Evolutionary conservation across 2,329 filamentous ascomycete genomes (phyloP), one percentile per base, ranked within the genome.

Genomic region (Calonectria pseudoreteaudii): DNA sequence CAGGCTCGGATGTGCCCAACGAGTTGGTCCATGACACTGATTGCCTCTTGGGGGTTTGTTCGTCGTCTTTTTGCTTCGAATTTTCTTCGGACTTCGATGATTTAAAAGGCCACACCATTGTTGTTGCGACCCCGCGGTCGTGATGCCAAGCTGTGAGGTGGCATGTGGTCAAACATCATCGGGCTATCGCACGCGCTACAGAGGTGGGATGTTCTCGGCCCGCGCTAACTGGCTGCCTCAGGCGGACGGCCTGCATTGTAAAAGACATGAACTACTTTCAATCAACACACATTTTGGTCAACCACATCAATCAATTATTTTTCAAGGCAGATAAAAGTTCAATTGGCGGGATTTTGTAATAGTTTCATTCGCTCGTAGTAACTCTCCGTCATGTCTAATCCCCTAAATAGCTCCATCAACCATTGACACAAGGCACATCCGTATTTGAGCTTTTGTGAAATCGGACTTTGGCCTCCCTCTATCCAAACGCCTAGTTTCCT

Each of bases 41-140:
- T 52, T 76, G 76, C 67, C 78, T 80, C 71, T 81, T 77, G 23
- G 72, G 71, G 52, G 79, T 77, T 49, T 76, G 77, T 34, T 78
- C 69, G 30, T 70, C 34, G 56, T 79, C 64, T 52, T 76, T 74
- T 36, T 66, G 66, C 56, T 79, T 74, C 26, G 72, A 62, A 38
- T 79, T 74, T 60, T 81, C 80, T 50, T 66, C 75, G 64, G 80
- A 69, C 36, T 76, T 76, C 58, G 80, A 80, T 49, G 82, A 81
- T 78, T 82, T 81, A 76, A 86, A 86, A 18, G 85, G 85, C 85
- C 85, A 86, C 79, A 86, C 81, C 85, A 86, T 86, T 76, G 73
- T 84, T 70, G 73, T 79, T 77, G 75, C 80, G 80, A 83, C 83
- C 80, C 77, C 70, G 66, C 74, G 79, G 80, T 76, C 80, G 78